phyloP scores from a whole-genome alignment of 83 land plant species.

The Isoetes engelmannii region DNA sequence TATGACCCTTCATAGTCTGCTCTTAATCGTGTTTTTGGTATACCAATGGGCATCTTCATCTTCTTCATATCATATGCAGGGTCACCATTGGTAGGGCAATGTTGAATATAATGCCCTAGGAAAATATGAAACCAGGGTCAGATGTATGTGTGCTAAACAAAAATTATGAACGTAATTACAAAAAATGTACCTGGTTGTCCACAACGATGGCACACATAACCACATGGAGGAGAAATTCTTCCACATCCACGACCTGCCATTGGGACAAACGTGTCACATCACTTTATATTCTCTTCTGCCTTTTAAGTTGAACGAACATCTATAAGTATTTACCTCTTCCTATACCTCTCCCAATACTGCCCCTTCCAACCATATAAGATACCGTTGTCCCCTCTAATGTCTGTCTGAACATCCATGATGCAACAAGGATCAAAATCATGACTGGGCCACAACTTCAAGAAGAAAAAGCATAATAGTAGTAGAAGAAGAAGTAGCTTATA shows the following conservation, averaged over 20 bases:
- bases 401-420: no score
- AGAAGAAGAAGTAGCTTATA: no score
- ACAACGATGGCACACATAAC: conserved; percentile 44
- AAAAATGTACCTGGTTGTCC: conserved; percentile 30
- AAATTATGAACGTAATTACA: no score
- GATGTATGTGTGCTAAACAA: no score
- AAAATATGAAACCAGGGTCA: background rate
- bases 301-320: background rate
- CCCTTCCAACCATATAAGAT: background rate
- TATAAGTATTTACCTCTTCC: background rate
- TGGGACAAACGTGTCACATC: background rate
- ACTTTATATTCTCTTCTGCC: no score
- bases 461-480: no score
- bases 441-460: no score
- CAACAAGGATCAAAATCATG: no score
- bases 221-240: conserved; percentile 32
- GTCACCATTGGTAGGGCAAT: conserved; percentile 42
- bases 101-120: conserved; percentile 46
- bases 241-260: conserved; percentile 17
- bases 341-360: background rate
- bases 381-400: no score
- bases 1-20: conserved; percentile 32
- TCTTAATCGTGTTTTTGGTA: conserved; percentile 31
- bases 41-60: conserved; percentile 29
- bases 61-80: conserved; percentile 37